phyloP scores from a whole-genome alignment of 345 rosid genomes.

The Bruguiera parviflora region DNA sequence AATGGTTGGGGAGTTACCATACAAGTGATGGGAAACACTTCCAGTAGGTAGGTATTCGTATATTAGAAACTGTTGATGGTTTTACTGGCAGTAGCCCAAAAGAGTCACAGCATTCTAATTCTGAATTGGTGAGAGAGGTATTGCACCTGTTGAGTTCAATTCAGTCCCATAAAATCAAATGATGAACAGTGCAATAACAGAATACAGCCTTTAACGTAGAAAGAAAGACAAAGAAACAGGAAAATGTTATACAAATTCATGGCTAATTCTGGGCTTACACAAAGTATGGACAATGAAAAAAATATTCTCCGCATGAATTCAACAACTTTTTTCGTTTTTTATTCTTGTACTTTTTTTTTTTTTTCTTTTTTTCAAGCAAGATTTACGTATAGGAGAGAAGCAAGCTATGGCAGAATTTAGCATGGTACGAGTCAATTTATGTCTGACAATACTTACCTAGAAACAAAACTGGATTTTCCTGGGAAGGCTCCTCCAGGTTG shows the following conservation, averaged over 20 bases:
- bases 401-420: neutral
- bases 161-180: slow-evolving; percentile 19
- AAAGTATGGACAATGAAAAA: slow-evolving; percentile 2
- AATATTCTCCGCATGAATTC: neutral
- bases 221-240: neutral
- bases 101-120: slow-evolving; percentile 80
- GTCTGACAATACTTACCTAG: neutral
- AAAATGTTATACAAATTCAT: slow-evolving; percentile 1
- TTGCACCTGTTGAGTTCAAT: slow-evolving; percentile 50
- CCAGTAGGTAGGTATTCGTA: slow-evolving; percentile 93
- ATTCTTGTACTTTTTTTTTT: neutral
- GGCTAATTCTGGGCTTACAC: slow-evolving; percentile 1
- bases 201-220: slow-evolving; percentile 7
- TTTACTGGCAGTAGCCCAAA: slow-evolving; percentile 89
- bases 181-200: slow-evolving; percentile 12
- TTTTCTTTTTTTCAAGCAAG: neutral
- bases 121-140: slow-evolving; percentile 78
- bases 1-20: slow-evolving; percentile 79
- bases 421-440: neutral
- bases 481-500: neutral
- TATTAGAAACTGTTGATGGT: slow-evolving; percentile 69
- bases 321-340: no score
- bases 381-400: slow-evolving; percentile 2
- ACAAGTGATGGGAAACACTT: slow-evolving; percentile 94
- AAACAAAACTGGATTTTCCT: neutral